These are phyloP conservation scores for Cyberlindnera euphorbiiphila DNA, from an alignment of 805 yeast species.

Conservation along the genomic window DNA sequence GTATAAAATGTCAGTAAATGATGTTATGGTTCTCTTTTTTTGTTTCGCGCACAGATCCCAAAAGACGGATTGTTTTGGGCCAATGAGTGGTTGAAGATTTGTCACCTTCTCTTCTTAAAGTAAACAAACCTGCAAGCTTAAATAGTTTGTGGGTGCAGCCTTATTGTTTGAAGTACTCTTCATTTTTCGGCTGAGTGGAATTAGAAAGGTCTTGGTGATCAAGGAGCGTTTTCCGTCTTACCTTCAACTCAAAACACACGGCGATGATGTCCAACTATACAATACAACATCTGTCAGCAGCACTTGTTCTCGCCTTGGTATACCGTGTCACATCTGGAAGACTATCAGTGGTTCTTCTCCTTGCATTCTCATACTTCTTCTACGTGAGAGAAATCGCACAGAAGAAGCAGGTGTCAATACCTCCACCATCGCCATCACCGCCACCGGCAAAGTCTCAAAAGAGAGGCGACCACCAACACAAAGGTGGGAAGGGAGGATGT, in stretches of 20 bases:
- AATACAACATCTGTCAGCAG: constrained; percentile 4
- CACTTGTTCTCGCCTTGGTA: constrained; percentile 8
- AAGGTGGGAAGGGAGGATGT: constrained; percentile 29
- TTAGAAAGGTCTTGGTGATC: too few species aligned
- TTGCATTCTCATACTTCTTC: constrained; percentile 25
- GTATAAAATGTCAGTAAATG: too few species aligned
- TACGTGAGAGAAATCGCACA: constrained; percentile 19
- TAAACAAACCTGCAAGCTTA: too few species aligned
- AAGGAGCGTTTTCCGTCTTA: too few species aligned
- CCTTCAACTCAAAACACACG: constrained; percentile 1
- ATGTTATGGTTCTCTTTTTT: too few species aligned
- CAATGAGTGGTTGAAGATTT: constrained; percentile 7
- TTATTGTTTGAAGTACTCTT: too few species aligned
- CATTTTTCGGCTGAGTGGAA: too few species aligned
- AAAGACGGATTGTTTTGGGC: constrained; percentile 3
- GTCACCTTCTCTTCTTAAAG: constrained; percentile 2
- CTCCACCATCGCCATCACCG: neutral
- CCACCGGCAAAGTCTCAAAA: neutral
- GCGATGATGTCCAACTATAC: neutral
- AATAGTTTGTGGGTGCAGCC: too few species aligned
- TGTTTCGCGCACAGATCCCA: constrained; percentile 1
- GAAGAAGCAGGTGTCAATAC: too few species aligned
- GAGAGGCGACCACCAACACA: constrained; percentile 17
- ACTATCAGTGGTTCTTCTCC: constrained; percentile 30
- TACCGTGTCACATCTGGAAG: constrained; percentile 36